phyloP scores from a whole-genome alignment of 2,329 filamentous ascomycete genomes.

The Trichoderma sp. region DNA sequence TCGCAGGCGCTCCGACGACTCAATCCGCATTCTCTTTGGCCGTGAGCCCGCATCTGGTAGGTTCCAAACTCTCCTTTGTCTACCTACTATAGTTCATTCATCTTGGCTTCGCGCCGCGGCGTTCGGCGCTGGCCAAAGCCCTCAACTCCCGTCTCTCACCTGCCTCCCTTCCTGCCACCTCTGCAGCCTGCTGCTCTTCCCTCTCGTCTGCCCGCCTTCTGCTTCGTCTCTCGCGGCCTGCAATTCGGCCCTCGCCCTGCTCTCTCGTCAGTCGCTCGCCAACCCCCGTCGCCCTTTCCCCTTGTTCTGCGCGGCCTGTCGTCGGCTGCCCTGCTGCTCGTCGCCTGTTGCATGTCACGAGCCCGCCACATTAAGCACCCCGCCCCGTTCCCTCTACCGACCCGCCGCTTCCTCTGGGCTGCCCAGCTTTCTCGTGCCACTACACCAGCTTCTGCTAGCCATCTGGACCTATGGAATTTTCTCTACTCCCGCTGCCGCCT shows the following conservation, averaged over 20 bases:
- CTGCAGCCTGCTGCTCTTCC: not conserved
- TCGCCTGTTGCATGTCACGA: conserved; percentile 31
- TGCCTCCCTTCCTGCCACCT: conserved; percentile 4
- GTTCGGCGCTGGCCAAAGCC: conserved; percentile 14
- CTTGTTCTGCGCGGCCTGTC: conserved; percentile 5
- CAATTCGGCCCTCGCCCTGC: not conserved
- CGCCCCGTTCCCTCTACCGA: conserved; percentile 29
- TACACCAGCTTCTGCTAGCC: conserved; percentile 24
- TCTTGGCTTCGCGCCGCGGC: no score
- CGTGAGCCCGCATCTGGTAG: conserved; percentile 15
- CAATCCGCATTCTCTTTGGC: conserved; percentile 13
- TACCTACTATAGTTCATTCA: not conserved
- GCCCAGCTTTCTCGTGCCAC: conserved; percentile 29
- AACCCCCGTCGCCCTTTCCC: not conserved
- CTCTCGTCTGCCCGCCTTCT: no score
- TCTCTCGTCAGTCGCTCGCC: not conserved
- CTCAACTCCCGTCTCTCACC: conserved; percentile 11
- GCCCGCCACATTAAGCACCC: conserved; percentile 30
- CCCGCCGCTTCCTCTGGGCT: conserved; percentile 27
- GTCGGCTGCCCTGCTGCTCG: conserved; percentile 25
- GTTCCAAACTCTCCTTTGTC: not conserved
- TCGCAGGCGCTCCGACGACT: not conserved
- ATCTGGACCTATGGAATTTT: conserved; percentile 29
- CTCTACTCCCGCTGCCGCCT: conserved; percentile 26
- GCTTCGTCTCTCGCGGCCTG: conserved; percentile 2